phyloP scores from a whole-genome alignment of 306 rosid species.

The Lathyrus aphaca region DNA sequence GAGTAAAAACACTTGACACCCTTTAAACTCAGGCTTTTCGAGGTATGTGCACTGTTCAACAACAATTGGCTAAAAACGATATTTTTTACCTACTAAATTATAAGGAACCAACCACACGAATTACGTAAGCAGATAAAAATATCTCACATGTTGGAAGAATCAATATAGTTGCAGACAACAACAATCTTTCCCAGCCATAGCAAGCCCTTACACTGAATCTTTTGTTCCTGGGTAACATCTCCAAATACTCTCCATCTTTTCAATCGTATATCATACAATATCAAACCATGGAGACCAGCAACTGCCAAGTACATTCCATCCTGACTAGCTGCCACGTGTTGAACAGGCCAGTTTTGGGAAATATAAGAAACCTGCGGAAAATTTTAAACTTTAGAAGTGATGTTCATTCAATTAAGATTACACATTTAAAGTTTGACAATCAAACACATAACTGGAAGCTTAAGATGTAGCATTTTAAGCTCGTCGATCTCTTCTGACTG shows the following conservation, averaged over 20 bases:
- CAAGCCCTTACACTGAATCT: constrained; percentile 92
- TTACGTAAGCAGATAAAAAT: constrained; percentile 38
- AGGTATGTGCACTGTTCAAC: constrained; percentile 12
- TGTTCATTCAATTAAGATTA: constrained; percentile 38
- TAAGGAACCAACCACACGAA: constrained; percentile 33
- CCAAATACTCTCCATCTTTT: constrained; percentile 95
- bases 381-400: constrained; percentile 43
- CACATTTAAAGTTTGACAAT: constrained; percentile 39
- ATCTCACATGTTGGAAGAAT: constrained; percentile 85
- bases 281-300: constrained; percentile 92
- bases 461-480: constrained; percentile 90
- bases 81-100: constrained; percentile 33
- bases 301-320: constrained; percentile 93
- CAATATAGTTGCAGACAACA: constrained; percentile 91
- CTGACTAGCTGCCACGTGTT: constrained; percentile 93
- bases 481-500: constrained; percentile 97
- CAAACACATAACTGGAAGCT: constrained; percentile 85
- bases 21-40: constrained; percentile 21
- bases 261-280: constrained; percentile 82
- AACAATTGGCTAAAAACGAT: constrained; percentile 22
- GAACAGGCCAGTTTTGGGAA: constrained; percentile 98
- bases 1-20: not conserved
- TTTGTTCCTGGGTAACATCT: constrained; percentile 93
- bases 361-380: constrained; percentile 85
- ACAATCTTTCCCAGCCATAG: constrained; percentile 98